Evolutionary conservation across 306 rosid genomes (phyloP).

Genomic region (Astragalus membranaceus): DNA sequence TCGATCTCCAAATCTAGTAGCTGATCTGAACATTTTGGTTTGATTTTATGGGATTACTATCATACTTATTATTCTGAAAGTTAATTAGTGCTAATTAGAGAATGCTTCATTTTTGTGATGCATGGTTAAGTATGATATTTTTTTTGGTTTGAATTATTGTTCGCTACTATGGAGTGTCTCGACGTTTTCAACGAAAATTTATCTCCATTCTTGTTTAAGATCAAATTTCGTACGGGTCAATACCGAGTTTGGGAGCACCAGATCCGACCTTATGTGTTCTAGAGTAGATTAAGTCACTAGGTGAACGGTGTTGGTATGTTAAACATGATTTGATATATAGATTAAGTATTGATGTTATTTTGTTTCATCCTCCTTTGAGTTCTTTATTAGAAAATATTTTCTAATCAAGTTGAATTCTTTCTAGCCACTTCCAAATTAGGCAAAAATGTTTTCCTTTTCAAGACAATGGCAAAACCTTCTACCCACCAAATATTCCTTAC

Average conservation of each 20-base stretch:
- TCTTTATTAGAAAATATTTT: background rate
- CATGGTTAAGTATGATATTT: background rate
- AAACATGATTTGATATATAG: background rate
- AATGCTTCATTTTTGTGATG: background rate
- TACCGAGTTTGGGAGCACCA: no score
- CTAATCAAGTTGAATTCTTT: background rate
- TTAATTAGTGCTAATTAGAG: background rate
- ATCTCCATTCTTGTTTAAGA: no score
- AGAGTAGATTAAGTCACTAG: no score
- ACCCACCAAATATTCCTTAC: constrained; percentile 13
- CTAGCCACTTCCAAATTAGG: constrained; percentile 14
- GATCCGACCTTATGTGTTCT: no score
- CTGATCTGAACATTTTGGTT: no score
- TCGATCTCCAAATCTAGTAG: no score
- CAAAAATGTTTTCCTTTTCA: constrained; percentile 20
- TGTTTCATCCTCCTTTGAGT: background rate
- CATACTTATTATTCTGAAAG: background rate
- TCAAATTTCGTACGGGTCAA: no score
- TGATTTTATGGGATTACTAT: no score
- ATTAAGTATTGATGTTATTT: background rate
- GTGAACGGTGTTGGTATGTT: no score
- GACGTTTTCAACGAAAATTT: no score
- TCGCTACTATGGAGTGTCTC: no score
- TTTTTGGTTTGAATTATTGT: no score
- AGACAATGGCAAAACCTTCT: background rate